Evolutionary conservation across 2,329 filamentous ascomycete genomes (phyloP), one percentile per base, ranked within the genome.

Genomic region (Coniochaeta ligniaria): DNA sequence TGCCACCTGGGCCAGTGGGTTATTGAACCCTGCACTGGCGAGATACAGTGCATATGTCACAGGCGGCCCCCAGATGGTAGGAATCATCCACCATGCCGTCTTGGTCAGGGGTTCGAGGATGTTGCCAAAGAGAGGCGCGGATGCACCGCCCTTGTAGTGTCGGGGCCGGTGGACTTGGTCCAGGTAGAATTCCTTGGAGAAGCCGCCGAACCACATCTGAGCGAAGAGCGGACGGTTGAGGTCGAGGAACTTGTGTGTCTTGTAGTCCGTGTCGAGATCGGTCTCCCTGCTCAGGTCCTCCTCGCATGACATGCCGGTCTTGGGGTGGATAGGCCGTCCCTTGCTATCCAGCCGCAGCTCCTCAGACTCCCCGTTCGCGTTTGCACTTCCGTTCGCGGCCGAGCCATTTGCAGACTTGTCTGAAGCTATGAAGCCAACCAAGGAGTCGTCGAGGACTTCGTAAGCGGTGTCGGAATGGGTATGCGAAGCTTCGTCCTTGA

Each of bases 21-120:
- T 81, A 9, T 78, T 72, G 59, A 93, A 80, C 14, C 88, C 89
- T 62, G 83, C 72, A 35, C 79, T 78, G 12, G 91, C 87, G 22
- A 90, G 68, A 63, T 82, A 85, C 12, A 87, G 84, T 28, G 90
- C 92, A 70, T 92, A 96, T 11, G 78, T 68, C 47, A 96, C 83
- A 20, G 80, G 83, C n/a, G 95, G 95, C 47, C 95, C 72, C 95
- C 95, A 99, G 1, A 96, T 63, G 0, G 80, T 80, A 2, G 95
- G 95, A 12, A 99, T 82, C 52, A 96, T 74, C 86, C 89, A 99
- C 95, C 95, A 99, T 1, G 95, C 85, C 2, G 95, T 99, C 81
- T 93, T 90, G 74, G 88, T 93, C 62, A 99, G 78, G n/a, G 95
- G 95, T 77, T 99, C 95, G n/a, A 99, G 80, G 73, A 99, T 96